Percentiles rank a stretch among this genome's conserved stretches.
phyloP scores from a whole-genome alignment of 768 basidiomycete species.

The Plicaturopsis crispa region DNA sequence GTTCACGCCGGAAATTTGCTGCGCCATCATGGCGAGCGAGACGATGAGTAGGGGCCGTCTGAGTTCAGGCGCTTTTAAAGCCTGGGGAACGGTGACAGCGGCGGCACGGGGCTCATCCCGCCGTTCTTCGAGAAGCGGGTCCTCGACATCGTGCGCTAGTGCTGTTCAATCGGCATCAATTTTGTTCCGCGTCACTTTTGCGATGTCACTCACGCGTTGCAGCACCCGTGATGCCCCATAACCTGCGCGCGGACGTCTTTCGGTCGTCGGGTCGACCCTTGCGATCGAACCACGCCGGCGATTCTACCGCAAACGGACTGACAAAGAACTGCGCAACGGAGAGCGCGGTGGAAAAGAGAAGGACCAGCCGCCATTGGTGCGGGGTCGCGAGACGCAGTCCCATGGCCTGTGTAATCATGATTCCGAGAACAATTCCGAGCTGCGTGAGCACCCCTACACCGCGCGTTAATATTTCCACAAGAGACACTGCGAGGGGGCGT shows the following conservation, averaged over 20 bases:
- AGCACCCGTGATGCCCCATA: constrained; percentile 56
- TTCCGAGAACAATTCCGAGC: constrained; percentile 75
- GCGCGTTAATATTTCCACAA: neutral
- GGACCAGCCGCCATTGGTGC: constrained; percentile 60
- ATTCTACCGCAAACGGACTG: constrained; percentile 54
- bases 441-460: constrained; percentile 70
- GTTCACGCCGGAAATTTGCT: constrained; percentile 71
- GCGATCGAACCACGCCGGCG: constrained; percentile 57
- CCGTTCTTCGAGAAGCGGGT: constrained; percentile 21
- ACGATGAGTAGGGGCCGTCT: constrained; percentile 58
- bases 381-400: constrained; percentile 69
- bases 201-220: too few relatives aligned
- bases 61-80: constrained; percentile 42
- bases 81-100: constrained; percentile 43
- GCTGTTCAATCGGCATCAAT: too few relatives aligned
- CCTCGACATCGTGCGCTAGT: neutral
- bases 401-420: constrained; percentile 78
- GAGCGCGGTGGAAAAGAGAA: constrained; percentile 52
- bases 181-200: too few relatives aligned
- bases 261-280: constrained; percentile 43
- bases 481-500: constrained; percentile 15
- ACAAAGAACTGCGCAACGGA: constrained; percentile 49
- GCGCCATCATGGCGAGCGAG: constrained; percentile 64
- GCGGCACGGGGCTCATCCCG: constrained; percentile 17
- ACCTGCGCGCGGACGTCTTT: constrained; percentile 30